Conservation (phyloP, 2,329 filamentous ascomycete species). For the Fusarium sp. region DNA sequence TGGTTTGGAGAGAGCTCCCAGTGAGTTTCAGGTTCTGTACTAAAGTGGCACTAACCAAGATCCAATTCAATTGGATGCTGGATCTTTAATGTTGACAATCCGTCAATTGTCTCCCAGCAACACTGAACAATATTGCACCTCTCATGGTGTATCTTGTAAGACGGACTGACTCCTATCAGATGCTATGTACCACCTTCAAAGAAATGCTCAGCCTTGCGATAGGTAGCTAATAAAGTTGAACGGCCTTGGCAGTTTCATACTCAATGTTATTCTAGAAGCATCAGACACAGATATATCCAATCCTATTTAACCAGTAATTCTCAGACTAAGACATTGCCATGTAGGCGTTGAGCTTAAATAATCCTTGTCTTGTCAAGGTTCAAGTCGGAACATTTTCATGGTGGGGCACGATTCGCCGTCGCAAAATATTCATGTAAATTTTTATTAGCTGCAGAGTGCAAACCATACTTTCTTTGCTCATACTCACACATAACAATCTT, state of each 20-base stretch:
- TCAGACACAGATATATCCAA: neutral
- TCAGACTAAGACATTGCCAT: neutral
- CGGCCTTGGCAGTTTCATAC: neutral
- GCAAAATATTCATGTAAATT: constrained; percentile 39
- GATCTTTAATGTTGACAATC: neutral
- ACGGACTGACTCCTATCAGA: too few relatives aligned
- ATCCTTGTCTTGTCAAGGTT: constrained; percentile 19
- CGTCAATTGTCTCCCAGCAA: neutral
- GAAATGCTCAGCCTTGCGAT: neutral
- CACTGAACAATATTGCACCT: neutral
- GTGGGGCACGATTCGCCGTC: constrained; percentile 37
- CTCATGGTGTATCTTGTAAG: neutral
- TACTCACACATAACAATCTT: neutral
- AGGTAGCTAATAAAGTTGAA: neutral
- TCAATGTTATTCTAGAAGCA: neutral
- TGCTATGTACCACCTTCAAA: neutral
- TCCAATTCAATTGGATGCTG: neutral
- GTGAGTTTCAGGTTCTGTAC: constrained; percentile 4
- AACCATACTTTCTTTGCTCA: neutral
- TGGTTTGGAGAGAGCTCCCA: constrained; percentile 16
- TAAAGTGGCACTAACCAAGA: neutral
- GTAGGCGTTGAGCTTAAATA: constrained; percentile 8
- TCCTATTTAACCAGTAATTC: neutral
- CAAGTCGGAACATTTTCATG: constrained; percentile 28
- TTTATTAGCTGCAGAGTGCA: constrained; percentile 23